A percentile compares a stretch with the other conserved stretches of the same genome.
Evolutionary conservation across 140 eudicot species (phyloP).

Genomic region (Oenanthe javanica): DNA sequence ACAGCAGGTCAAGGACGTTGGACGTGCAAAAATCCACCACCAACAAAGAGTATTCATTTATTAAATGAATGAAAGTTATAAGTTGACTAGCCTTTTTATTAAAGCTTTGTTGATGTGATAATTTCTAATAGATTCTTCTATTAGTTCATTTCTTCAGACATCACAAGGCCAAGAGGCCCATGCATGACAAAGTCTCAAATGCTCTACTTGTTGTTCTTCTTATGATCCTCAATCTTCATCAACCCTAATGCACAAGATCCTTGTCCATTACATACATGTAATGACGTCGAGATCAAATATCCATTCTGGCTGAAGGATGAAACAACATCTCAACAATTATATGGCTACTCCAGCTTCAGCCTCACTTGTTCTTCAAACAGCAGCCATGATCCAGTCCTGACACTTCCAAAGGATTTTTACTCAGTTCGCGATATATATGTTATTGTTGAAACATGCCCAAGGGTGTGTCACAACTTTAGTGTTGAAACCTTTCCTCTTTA

Average conservation of each 20-base stretch:
- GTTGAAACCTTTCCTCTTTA: constrained; percentile 6
- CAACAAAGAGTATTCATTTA: no score
- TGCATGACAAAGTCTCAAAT: constrained; percentile 16
- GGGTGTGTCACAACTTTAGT: constrained; percentile 17
- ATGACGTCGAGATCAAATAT: constrained; percentile 5
- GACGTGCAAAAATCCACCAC: no score
- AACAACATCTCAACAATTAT: neutral
- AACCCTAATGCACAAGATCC: neutral
- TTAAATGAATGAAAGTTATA: no score
- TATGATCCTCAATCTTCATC: constrained; percentile 1
- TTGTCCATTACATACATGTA: constrained; percentile 10
- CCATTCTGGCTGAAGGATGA: constrained; percentile 19
- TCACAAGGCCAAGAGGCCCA: neutral
- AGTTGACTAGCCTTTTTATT: no score
- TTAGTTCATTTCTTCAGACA: neutral
- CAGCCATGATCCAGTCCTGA: neutral
- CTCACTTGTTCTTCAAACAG: constrained; percentile 20
- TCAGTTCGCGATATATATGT: constrained; percentile 8
- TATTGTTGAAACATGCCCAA: constrained; percentile 13
- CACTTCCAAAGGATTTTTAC: neutral
- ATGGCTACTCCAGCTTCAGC: constrained; percentile 30
- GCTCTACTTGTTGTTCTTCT: neutral
- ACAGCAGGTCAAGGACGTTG: no score
- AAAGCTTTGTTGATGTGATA: no score
- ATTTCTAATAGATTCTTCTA: neutral